Evolutionary conservation across 164 flowering plant genomes (phyloP).

Genomic region (Santalum album): DNA sequence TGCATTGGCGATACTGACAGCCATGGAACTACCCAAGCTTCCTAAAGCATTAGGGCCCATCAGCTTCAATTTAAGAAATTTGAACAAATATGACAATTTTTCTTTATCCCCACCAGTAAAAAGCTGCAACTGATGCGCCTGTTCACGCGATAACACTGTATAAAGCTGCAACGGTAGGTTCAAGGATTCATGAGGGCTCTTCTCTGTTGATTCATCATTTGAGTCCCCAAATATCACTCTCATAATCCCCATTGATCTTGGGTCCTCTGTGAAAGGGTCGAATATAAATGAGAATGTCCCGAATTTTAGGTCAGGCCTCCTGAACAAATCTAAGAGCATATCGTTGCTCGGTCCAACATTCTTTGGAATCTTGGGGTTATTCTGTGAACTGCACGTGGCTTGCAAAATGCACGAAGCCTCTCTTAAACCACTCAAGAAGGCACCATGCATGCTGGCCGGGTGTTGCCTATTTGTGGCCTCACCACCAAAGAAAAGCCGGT

Average conservation of each 20-base stretch:
- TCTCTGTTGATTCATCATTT: conserved; percentile 12
- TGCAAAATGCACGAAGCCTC: conserved; percentile 61
- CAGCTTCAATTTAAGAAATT: conserved; percentile 50
- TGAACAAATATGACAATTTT: conserved; percentile 30
- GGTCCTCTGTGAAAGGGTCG: conserved; percentile 41
- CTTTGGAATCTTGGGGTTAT: conserved; percentile 21
- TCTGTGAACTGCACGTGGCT: conserved; percentile 25
- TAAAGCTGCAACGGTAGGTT: conserved; percentile 43
- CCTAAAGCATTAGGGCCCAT: conserved; percentile 52
- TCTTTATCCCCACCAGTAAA: conserved; percentile 35
- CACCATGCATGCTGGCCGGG: conserved; percentile 98
- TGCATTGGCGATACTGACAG: conserved; percentile 38
- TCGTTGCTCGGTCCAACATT: conserved; percentile 35
- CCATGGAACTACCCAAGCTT: conserved; percentile 30
- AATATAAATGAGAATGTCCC: conserved; percentile 64
- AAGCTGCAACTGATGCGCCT: conserved; percentile 38
- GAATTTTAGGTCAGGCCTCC: conserved; percentile 57
- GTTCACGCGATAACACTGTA: conserved; percentile 48
- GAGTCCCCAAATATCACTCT: conserved; percentile 38
- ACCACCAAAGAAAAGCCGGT: conserved; percentile 83
- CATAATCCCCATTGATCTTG: conserved; percentile 59
- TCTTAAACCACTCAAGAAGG: conserved; percentile 79
- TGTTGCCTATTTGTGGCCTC: conserved; percentile 84
- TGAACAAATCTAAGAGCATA: conserved; percentile 46
- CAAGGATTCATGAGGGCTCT: conserved; percentile 6